Conservation (phyloP, 148 eudicot genomes). For the Oxyria digyna region DNA sequence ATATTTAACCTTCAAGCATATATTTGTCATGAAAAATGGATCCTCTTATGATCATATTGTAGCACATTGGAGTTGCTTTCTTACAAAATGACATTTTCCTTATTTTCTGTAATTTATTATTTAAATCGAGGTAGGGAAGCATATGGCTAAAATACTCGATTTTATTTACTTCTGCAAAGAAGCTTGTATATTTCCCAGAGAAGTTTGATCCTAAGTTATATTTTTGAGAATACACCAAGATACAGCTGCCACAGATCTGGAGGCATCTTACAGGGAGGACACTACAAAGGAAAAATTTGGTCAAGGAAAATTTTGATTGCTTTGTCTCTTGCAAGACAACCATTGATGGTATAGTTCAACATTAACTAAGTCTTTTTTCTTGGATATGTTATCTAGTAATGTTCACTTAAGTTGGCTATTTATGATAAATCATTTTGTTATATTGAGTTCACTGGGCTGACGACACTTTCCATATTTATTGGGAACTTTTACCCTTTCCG, state of each 20-base stretch:
- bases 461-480: not conserved
- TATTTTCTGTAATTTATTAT: not conserved
- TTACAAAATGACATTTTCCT: not conserved
- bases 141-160: not conserved
- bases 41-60: no score
- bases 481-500: not conserved
- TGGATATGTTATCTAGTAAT: not conserved
- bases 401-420: not conserved
- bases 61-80: not conserved
- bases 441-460: not conserved
- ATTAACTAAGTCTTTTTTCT: not conserved
- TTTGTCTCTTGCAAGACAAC: constrained; percentile 97
- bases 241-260: constrained; percentile 80
- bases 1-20: not conserved
- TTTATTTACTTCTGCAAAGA: constrained; percentile 48
- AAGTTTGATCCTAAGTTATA: constrained; percentile 79
- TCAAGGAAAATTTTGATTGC: constrained; percentile 96
- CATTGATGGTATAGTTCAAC: constrained; percentile 79
- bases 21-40: no score
- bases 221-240: constrained; percentile 80
- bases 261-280: constrained; percentile 88
- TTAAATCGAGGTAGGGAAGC: not conserved
- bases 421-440: not conserved
- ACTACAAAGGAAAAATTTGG: constrained; percentile 78
- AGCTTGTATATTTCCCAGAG: constrained; percentile 76